These are phyloP conservation scores for Paramyrothecium sp. DNA, from an alignment of 2,329 filamentous ascomycete genomes.

Conservation along the genomic window DNA sequence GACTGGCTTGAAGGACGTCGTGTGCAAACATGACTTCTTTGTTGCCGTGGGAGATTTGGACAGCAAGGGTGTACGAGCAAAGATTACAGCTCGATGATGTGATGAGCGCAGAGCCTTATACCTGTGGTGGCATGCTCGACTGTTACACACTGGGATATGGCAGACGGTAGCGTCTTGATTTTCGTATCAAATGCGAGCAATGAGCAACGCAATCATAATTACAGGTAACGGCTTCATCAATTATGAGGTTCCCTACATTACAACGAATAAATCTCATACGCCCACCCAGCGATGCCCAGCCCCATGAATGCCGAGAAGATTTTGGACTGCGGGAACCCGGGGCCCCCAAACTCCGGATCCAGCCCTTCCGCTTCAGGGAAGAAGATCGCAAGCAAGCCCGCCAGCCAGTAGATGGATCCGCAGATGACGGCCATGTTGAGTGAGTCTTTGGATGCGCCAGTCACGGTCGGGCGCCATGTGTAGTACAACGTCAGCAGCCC, in stretches of 20 bases:
- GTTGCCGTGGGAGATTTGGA: slow-evolving; percentile 14
- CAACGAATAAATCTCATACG: not conserved
- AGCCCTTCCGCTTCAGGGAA: slow-evolving; percentile 37
- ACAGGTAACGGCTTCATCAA: too few species aligned
- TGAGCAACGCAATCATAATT: too few species aligned
- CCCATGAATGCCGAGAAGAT: slow-evolving; percentile 25
- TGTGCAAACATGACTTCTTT: slow-evolving; percentile 10
- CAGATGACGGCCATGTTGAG: slow-evolving; percentile 30
- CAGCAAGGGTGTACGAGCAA: slow-evolving; percentile 11
- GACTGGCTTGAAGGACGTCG: slow-evolving; percentile 7
- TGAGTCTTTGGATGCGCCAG: slow-evolving; percentile 25
- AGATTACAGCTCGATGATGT: too few species aligned
- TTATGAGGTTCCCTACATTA: too few species aligned
- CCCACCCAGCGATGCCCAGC: slow-evolving; percentile 11
- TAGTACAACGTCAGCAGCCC: slow-evolving; percentile 37
- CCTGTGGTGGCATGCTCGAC: too few species aligned
- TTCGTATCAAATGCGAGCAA: too few species aligned
- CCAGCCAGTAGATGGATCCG: slow-evolving; percentile 40
- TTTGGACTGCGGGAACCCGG: slow-evolving; percentile 37
- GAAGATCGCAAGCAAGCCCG: slow-evolving; percentile 32
- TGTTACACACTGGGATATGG: too few species aligned
- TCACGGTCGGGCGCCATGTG: slow-evolving; percentile 28
- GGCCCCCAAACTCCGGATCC: slow-evolving; percentile 42
- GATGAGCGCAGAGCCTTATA: too few species aligned
- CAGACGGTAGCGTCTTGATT: too few species aligned